Evolutionary conservation across 75 land plant genomes (phyloP).

Genomic region (Ceratopteris richardii): DNA sequence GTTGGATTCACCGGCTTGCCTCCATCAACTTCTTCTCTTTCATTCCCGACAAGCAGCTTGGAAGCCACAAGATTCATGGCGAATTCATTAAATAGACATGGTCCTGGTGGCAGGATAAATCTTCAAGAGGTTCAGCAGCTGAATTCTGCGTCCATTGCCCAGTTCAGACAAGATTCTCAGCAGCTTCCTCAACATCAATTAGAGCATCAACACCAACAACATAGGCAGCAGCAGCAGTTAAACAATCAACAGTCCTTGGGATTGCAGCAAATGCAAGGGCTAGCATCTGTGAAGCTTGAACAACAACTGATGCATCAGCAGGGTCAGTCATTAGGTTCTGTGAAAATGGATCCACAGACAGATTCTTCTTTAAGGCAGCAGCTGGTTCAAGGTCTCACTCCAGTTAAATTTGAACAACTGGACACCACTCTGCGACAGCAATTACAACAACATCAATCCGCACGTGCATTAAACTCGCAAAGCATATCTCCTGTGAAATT

Average conservation of each 20-base stretch:
- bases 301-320: constrained; percentile 28
- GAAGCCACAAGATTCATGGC: constrained; percentile 1
- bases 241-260: constrained; percentile 4
- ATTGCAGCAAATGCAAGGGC: constrained; percentile 20
- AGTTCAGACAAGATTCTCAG: constrained; percentile 10
- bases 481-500: constrained; percentile 30
- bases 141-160: not conserved
- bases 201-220: constrained; percentile 31
- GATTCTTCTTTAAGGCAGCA: not conserved
- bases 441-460: not conserved
- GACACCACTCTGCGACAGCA: not conserved
- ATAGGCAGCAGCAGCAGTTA: constrained; percentile 12
- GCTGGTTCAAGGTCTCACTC: too few relatives aligned
- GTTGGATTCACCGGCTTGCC: constrained; percentile 48
- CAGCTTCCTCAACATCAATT: constrained; percentile 34
- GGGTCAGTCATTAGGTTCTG: constrained; percentile 1
- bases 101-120: too few relatives aligned
- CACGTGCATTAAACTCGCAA: not conserved
- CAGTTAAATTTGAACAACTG: too few relatives aligned
- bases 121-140: not conserved
- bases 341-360: constrained; percentile 17
- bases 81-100: constrained; percentile 9
- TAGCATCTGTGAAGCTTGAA: constrained; percentile 54
- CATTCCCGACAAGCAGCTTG: constrained; percentile 39
- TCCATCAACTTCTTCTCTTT: constrained; percentile 77